These are phyloP conservation scores for Rhodotorula sp. DNA, from an alignment of 1,284 basidiomycete species.

Conservation along the genomic window DNA sequence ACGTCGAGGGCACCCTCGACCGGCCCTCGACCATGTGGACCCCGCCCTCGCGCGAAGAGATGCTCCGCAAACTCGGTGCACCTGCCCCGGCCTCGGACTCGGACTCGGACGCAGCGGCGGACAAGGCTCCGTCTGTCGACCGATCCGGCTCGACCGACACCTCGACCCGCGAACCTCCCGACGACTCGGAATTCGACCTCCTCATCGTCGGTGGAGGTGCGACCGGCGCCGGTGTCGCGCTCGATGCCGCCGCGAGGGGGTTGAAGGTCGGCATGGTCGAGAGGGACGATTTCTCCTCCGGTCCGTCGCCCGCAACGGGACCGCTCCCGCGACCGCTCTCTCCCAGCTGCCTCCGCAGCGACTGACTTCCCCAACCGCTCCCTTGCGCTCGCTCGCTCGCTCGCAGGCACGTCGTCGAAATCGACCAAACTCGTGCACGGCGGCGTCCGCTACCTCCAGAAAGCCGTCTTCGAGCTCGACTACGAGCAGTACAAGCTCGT, in stretches of 20 bases:
- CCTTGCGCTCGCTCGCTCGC: background rate
- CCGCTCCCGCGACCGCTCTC: too few species aligned
- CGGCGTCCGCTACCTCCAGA: conserved; percentile 94
- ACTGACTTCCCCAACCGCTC: too few species aligned
- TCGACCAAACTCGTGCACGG: conserved; percentile 97
- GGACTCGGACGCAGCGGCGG: background rate
- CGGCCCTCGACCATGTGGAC: conserved; percentile 35
- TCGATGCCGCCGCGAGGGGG: conserved; percentile 89
- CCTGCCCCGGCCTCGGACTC: background rate
- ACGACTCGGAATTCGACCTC: conserved; percentile 65
- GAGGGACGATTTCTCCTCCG: conserved; percentile 85
- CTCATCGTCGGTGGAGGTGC: conserved; percentile 87
- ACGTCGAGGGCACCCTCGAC: conserved; percentile 18
- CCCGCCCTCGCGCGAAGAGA: conserved; percentile 31
- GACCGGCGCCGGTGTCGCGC: conserved; percentile 87
- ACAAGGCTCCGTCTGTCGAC: conserved; percentile 5
- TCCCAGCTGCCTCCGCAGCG: too few species aligned
- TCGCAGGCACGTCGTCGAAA: conserved; percentile 85
- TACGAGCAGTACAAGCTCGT: conserved; percentile 83
- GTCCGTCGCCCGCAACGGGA: too few species aligned
- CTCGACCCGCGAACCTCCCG: conserved; percentile 10
- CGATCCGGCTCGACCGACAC: background rate
- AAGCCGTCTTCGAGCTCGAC: conserved; percentile 92
- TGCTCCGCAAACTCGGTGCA: conserved; percentile 27
- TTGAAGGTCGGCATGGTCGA: conserved; percentile 92